These are phyloP conservation scores for Botryosphaeria dothidea DNA, from an alignment of 2,329 filamentous ascomycete species.

Conservation along the genomic window DNA sequence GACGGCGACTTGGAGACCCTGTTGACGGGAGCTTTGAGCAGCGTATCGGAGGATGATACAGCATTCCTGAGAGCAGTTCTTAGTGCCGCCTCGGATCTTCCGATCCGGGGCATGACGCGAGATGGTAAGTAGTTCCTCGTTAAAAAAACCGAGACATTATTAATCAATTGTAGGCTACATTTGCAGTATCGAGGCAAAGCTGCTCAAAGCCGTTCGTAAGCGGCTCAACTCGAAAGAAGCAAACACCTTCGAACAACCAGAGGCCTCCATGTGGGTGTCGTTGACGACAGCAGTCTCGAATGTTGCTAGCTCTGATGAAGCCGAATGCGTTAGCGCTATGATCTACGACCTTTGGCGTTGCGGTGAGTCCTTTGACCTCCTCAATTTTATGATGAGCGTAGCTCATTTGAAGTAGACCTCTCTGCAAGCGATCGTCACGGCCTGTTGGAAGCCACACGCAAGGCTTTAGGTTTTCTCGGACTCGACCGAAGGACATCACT, in stretches of 20 bases:
- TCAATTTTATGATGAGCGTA: too few species aligned
- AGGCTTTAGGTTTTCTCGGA: conserved; percentile 4
- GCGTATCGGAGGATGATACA: conserved; percentile 1
- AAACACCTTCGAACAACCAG: background rate
- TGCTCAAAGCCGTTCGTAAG: conserved; percentile 7
- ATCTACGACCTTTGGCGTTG: conserved; percentile 14
- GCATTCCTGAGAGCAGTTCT: conserved; percentile 10
- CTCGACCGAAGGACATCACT: conserved; percentile 4
- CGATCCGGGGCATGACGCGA: background rate
- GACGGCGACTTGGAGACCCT: conserved; percentile 13
- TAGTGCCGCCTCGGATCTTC: conserved; percentile 7
- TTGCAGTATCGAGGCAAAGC: conserved; percentile 17
- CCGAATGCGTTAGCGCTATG: conserved; percentile 7
- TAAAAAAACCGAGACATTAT: background rate
- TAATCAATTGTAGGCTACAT: background rate
- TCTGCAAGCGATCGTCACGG: conserved; percentile 12
- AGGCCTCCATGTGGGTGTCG: conserved; percentile 17
- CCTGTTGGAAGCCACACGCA: conserved; percentile 9
- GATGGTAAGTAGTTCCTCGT: background rate
- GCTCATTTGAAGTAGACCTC: conserved; percentile 11
- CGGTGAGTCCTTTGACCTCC: background rate
- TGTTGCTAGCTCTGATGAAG: conserved; percentile 10
- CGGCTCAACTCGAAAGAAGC: background rate
- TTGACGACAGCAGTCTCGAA: conserved; percentile 7
- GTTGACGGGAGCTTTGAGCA: background rate